Base-by-base conservation (phyloP, 148 eudicot genomes). In the Dianthus caryophyllus region DNA sequence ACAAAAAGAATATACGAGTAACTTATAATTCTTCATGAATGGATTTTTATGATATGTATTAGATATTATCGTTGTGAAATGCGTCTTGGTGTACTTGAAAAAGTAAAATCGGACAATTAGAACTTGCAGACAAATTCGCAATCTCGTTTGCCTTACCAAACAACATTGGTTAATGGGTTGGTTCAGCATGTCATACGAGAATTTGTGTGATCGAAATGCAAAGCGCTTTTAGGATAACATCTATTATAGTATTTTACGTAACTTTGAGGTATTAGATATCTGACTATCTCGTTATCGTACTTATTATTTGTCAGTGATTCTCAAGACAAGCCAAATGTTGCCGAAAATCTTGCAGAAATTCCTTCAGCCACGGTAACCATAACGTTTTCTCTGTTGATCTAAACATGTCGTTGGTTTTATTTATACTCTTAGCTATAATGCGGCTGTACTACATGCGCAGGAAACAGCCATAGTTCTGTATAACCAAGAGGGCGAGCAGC, bases 311-410 rank as follows among this genome's bases (percentile, higher is more conserved):
- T 20, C 73, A 85, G 87, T 66, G 53, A 26, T 36, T 41, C 74
- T 25, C 73, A 61, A 60, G 78, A 36, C 33, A 54, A 38, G 51
- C 62, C 71, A 25, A 69, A 53, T 18, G 63, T 47, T 66, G 65
- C 43, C 52, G 65, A 64, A 61, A 74, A 25, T 64, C 67, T 44
- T 75, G 60, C 49, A 9, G 68, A 48, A 20, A 65, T 70, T 57
- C 64, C 70, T 9, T 65, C 49, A 60, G 65, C 70, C 20, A n/a
- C 60, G 91, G 87, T 82, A n/a, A 81, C 17, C 15, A 20, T 20
- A 6, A 10, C 36, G 26, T 39, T 46, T 22, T 16, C 6, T 15
- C n/a, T 31, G 27, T 15, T 26, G 15, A 54, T 50, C 4, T 12
- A 26, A 22, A 33, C 18, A 20, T 26, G 16, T 11, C 11, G 27